These are phyloP conservation scores for Rhodofomes roseus DNA, from an alignment of 1,284 basidiomycete species.

Conservation along the genomic window DNA sequence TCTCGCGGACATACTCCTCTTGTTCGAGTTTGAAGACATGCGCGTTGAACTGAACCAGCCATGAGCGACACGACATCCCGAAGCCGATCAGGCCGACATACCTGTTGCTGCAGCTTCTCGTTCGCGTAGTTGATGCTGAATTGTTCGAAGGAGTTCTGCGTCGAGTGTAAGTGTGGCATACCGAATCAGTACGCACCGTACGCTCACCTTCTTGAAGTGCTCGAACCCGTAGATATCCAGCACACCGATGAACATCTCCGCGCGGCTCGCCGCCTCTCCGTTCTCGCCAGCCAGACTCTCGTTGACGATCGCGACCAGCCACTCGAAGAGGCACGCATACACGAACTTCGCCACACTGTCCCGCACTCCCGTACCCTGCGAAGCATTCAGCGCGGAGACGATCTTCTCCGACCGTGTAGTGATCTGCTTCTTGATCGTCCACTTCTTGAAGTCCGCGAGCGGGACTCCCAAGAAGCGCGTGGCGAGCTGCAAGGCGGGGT, in stretches of 20 bases:
- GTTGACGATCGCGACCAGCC: conserved; percentile 97
- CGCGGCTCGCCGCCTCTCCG: conserved; percentile 78
- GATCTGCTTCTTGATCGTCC: conserved; percentile 98
- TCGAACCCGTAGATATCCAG: conserved; percentile 97
- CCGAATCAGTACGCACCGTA: conserved; percentile 14
- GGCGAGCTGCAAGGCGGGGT: conserved; percentile 77
- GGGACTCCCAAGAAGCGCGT: conserved; percentile 91
- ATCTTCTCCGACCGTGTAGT: conserved; percentile 95
- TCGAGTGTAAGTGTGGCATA: conserved; percentile 7
- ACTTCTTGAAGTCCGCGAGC: conserved; percentile 95
- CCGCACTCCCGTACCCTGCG: conserved; percentile 92
- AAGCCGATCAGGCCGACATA: conserved; percentile 25
- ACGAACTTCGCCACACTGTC: conserved; percentile 99
- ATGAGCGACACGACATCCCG: conserved; percentile 2
- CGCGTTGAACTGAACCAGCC: conserved; percentile 76
- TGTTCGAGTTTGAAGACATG: conserved; percentile 99
- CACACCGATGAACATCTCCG: conserved; percentile 98
- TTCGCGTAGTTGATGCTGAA: conserved; percentile 99
- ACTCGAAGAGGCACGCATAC: conserved; percentile 98
- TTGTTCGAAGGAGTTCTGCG: conserved; percentile 95
- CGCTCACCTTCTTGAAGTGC: conserved; percentile 89
- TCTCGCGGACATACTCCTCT: conserved; percentile 97
- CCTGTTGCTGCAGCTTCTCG: conserved; percentile 96
- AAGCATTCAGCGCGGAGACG: conserved; percentile 78
- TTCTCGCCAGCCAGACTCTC: conserved; percentile 91